Evolutionary conservation across 352 stramenopile genomes (phyloP).

Genomic region (Globisporangium emineosum): DNA sequence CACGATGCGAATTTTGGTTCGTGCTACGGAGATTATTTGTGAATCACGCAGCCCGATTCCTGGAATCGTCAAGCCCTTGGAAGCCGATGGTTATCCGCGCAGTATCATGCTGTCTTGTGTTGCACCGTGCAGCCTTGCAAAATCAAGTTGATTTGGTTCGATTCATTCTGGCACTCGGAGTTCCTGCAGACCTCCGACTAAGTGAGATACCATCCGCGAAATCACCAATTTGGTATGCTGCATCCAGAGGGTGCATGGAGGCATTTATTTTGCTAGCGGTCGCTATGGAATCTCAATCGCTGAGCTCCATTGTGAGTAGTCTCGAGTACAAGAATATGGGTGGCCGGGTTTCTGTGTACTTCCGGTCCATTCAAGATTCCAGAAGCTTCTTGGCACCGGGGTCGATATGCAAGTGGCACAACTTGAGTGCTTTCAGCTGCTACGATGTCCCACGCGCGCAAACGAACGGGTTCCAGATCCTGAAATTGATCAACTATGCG

Average conservation of each 20-base stretch:
- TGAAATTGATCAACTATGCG: conserved; percentile 51
- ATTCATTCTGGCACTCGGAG: conserved; percentile 48
- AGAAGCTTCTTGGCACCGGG: conserved; percentile 21
- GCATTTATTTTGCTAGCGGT: conserved; percentile 43
- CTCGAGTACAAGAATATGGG: conserved; percentile 7
- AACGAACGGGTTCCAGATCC: conserved; percentile 35
- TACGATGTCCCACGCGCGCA: conserved; percentile 31
- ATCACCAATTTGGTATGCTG: conserved; percentile 52
- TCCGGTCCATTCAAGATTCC: conserved; percentile 24
- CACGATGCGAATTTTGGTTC: conserved; percentile 46
- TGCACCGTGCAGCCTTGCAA: conserved; percentile 47
- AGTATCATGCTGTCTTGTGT: conserved; percentile 34
- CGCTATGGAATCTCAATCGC: conserved; percentile 26
- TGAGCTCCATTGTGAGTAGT: conserved; percentile 12
- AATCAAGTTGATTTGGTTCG: conserved; percentile 37
- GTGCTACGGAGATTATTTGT: conserved; percentile 44
- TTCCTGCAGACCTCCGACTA: conserved; percentile 34
- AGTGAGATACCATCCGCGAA: conserved; percentile 21
- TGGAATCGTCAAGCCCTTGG: conserved; percentile 38
- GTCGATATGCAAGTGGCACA: conserved; percentile 49
- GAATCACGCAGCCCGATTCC: conserved; percentile 28
- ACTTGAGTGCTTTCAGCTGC: conserved; percentile 50
- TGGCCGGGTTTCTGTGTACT: conserved; percentile 10
- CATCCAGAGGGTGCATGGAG: conserved; percentile 34
- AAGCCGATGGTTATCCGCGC: conserved; percentile 46